Percentiles rank a stretch among this genome's conserved stretches.
Evolutionary conservation across 177 flowering plant genomes (phyloP).

Genomic region (Tripterygium wilfordii): DNA sequence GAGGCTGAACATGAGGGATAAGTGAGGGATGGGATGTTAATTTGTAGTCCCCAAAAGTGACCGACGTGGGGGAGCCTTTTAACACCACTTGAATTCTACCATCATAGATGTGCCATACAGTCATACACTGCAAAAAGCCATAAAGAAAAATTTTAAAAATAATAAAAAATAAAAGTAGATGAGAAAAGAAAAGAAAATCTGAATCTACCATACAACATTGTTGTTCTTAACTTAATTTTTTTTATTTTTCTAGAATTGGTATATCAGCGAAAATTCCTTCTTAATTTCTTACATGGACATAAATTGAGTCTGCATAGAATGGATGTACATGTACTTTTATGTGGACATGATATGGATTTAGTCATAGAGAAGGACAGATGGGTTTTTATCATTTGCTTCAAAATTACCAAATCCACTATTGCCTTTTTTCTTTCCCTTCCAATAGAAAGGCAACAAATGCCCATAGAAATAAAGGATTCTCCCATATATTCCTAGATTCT

Average conservation of each 20-base stretch:
- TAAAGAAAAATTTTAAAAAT: conserved; percentile 2
- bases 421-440: conserved; percentile 8
- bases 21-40: conserved; percentile 30
- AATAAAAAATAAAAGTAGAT: conserved; percentile 6
- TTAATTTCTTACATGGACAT: no score
- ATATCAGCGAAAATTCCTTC: no score
- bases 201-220: no score
- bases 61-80: conserved; percentile 28
- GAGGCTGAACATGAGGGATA: conserved; percentile 15
- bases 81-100: conserved; percentile 36
- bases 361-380: conserved; percentile 8
- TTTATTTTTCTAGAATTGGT: no score
- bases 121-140: no score
- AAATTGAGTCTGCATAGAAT: no score
- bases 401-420: conserved; percentile 14
- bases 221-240: no score
- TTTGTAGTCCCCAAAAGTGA: conserved; percentile 50
- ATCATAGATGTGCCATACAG: conserved; percentile 26
- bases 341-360: conserved; percentile 4
- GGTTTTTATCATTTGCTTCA: conserved; percentile 10
- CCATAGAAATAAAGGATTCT: conserved; percentile 24
- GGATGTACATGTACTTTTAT: no score
- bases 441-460: conserved; percentile 33
- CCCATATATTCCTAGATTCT: conserved; percentile 27
- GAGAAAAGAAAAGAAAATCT: neutral